Conservation (phyloP, 371 early-diverging fungal genomes). For the Apophysomyces sp. region DNA sequence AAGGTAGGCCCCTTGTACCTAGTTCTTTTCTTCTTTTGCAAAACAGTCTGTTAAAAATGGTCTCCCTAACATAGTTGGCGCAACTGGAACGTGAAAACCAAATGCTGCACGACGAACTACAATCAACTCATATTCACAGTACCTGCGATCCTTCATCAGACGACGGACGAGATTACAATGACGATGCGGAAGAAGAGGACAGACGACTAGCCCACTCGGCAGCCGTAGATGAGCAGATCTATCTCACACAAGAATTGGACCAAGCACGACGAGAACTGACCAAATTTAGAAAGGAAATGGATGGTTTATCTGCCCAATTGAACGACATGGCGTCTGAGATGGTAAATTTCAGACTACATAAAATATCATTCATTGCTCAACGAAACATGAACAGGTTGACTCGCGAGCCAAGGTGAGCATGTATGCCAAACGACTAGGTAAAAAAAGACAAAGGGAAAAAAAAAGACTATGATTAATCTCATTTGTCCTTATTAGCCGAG, state of each 20-base stretch:
- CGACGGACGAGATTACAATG: constrained; percentile 10
- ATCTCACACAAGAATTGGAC: constrained; percentile 59
- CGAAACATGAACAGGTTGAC: constrained; percentile 24
- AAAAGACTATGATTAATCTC: neutral
- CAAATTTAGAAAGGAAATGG: constrained; percentile 63
- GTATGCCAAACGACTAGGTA: constrained; percentile 60
- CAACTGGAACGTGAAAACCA: constrained; percentile 60
- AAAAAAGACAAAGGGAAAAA: too few species aligned
- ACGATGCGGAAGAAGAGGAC: neutral
- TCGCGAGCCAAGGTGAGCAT: constrained; percentile 60
- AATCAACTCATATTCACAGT: constrained; percentile 22
- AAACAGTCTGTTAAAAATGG: neutral
- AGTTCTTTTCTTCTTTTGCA: constrained; percentile 4
- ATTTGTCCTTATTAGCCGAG: constrained; percentile 33
- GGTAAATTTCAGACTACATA: constrained; percentile 20
- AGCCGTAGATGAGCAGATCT: constrained; percentile 35
- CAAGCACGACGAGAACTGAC: constrained; percentile 57
- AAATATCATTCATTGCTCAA: neutral
- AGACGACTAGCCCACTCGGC: neutral
- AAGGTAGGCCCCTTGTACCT: constrained; percentile 32
- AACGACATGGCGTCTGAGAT: constrained; percentile 68
- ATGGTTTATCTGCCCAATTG: constrained; percentile 60
- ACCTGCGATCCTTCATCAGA: constrained; percentile 9
- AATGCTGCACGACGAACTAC: constrained; percentile 48
- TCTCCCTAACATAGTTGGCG: constrained; percentile 34